phyloP scores from a whole-genome alignment of 805 yeast species.

The Nakazawaea populi region DNA sequence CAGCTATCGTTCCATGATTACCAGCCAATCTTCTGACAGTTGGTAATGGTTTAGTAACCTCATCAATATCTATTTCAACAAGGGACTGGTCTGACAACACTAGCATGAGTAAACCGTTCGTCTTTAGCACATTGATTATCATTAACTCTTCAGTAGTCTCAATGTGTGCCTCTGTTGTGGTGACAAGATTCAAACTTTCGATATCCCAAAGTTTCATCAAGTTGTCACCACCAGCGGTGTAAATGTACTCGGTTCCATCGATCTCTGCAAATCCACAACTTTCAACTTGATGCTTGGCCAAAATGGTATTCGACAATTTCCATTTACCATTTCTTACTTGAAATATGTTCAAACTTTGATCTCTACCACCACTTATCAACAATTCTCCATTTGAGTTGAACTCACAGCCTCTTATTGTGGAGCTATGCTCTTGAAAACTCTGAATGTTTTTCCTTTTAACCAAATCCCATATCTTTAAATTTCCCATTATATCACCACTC shows the following conservation, averaged over 20 bases:
- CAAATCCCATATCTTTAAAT: conserved; percentile 53
- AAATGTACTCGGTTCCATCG: conserved; percentile 32
- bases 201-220: conserved; percentile 61
- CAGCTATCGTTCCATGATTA: conserved; percentile 94
- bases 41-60: conserved; percentile 30
- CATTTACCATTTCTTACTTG: conserved; percentile 26
- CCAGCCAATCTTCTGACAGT: conserved; percentile 66
- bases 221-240: conserved; percentile 77
- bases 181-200: conserved; percentile 39
- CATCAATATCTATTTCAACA: conserved; percentile 20
- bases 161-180: conserved; percentile 40
- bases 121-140: conserved; percentile 47
- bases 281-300: conserved; percentile 70
- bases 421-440: conserved; percentile 56
- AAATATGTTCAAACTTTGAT: conserved; percentile 63
- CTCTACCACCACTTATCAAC: conserved; percentile 85
- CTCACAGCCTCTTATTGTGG: conserved; percentile 83
- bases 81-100: conserved; percentile 85
- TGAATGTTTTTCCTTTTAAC: conserved; percentile 66
- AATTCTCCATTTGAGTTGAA: conserved; percentile 47
- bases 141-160: conserved; percentile 68
- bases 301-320: conserved; percentile 59
- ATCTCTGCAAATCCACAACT: conserved; percentile 52
- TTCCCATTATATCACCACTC: conserved; percentile 59
- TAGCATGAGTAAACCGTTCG: conserved; percentile 32